Conservation (phyloP, 2,329 filamentous ascomycete species). For the Neofusicoccum cordaticola region DNA sequence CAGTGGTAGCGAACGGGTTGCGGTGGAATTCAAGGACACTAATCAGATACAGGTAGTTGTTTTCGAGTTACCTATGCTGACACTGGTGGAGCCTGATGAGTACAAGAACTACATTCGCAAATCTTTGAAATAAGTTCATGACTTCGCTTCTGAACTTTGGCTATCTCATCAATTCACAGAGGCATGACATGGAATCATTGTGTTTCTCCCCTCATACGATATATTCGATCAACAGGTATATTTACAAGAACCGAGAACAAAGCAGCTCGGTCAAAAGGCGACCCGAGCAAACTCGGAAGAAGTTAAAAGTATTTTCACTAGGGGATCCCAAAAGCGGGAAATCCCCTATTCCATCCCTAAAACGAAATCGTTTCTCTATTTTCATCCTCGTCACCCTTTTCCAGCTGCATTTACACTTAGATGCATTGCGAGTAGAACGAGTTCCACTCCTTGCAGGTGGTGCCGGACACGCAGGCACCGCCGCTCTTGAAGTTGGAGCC, state of each 20-base stretch:
- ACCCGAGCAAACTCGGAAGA: background rate
- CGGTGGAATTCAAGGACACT: too few relatives aligned
- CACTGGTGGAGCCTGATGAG: too few relatives aligned
- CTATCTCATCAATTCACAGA: too few relatives aligned
- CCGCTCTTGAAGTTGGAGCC: constrained; percentile 38
- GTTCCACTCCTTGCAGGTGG: constrained; percentile 35
- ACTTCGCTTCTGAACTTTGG: too few relatives aligned
- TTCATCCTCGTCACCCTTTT: background rate
- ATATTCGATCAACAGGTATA: background rate
- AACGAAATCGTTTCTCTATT: background rate
- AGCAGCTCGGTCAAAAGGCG: background rate
- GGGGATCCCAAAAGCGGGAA: too few relatives aligned
- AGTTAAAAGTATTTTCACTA: background rate
- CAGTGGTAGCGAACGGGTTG: too few relatives aligned
- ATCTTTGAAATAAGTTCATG: too few relatives aligned
- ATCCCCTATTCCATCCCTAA: too few relatives aligned
- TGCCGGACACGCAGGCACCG: constrained; percentile 33
- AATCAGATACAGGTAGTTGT: too few relatives aligned
- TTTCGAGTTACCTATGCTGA: too few relatives aligned
- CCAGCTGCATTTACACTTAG: background rate
- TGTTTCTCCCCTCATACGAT: background rate
- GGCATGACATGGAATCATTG: background rate
- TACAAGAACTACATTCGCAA: too few relatives aligned
- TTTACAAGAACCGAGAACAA: background rate
- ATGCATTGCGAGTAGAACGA: constrained; percentile 42